Evolutionary conservation across 805 yeast species (phyloP).

Genomic region (Zygosaccharomyces lentus): DNA sequence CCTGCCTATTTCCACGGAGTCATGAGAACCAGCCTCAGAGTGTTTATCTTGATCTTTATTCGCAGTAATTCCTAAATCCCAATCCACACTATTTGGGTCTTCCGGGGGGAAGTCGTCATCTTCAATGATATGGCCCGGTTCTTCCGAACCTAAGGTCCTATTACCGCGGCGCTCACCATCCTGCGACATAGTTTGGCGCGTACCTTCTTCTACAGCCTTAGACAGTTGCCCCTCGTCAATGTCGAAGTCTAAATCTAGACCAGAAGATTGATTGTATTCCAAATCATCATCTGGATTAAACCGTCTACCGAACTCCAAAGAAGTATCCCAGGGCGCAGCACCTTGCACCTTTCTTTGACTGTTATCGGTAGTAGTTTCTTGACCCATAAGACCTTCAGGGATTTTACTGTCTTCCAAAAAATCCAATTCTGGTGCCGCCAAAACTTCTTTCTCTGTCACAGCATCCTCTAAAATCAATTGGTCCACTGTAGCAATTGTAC

Average conservation of each 20-base stretch:
- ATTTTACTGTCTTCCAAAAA: constrained; percentile 23
- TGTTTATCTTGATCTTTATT: constrained; percentile 8
- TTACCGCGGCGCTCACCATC: neutral
- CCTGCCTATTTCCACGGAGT: constrained; percentile 67
- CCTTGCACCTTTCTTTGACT: constrained; percentile 32
- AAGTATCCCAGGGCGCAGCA: constrained; percentile 32
- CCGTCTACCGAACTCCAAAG: constrained; percentile 33
- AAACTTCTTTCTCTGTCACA: constrained; percentile 70
- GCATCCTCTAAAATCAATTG: constrained; percentile 68
- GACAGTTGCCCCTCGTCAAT: constrained; percentile 17
- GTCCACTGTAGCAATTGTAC: constrained; percentile 55
- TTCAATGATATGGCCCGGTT: constrained; percentile 11
- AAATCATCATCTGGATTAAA: constrained; percentile 23
- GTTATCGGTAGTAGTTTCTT: constrained; percentile 12
- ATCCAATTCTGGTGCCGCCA: constrained; percentile 57
- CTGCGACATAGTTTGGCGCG: constrained; percentile 15
- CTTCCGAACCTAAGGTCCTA: constrained; percentile 5
- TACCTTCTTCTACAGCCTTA: constrained; percentile 29
- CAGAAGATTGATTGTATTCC: constrained; percentile 21
- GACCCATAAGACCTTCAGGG: constrained; percentile 13
- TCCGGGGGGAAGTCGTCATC: constrained; percentile 29
- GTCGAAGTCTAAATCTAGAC: constrained; percentile 36
- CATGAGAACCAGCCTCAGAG: constrained; percentile 39
- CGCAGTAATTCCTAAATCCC: constrained; percentile 31
- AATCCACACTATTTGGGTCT: constrained; percentile 22